Conservation (phyloP, 441 rosid species). For the Aquilaria agallochum region DNA sequence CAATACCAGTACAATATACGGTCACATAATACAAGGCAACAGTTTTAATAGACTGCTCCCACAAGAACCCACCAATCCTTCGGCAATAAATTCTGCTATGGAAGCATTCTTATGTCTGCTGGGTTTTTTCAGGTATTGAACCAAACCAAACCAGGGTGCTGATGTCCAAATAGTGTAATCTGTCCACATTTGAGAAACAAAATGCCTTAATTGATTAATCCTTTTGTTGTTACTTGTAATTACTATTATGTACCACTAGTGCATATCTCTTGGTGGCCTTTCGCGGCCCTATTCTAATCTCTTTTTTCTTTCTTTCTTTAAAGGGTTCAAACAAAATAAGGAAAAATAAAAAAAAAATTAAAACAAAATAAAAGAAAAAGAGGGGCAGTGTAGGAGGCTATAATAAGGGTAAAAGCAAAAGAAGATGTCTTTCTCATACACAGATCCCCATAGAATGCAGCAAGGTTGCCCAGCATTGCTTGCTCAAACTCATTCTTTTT, state of each 20-base stretch:
- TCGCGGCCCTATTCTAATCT: background rate
- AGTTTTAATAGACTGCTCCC: conserved; percentile 15
- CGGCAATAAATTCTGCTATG: no score
- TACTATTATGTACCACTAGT: no score
- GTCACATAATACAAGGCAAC: no score
- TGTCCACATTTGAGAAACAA: conserved; percentile 4
- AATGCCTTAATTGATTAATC: background rate
- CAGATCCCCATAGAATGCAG: conserved; percentile 93
- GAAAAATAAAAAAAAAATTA: background rate
- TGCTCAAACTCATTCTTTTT: conserved; percentile 65
- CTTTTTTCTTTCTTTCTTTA: background rate
- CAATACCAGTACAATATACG: background rate
- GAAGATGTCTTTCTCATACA: conserved; percentile 72
- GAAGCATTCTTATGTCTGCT: conserved; percentile 16
- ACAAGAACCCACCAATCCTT: conserved; percentile 16
- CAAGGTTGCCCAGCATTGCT: conserved; percentile 53
- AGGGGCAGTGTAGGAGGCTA: conserved; percentile 12
- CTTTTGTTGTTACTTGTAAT: no score
- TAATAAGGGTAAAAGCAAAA: conserved; percentile 36
- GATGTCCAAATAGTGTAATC: background rate
- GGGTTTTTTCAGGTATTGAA: conserved; percentile 28
- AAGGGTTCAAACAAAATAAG: conserved; percentile 3
- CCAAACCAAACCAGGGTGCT: background rate
- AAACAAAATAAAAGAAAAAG: conserved; percentile 15
- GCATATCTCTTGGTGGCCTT: background rate